Conservation (phyloP, 495 filamentous ascomycete species). For the Aspergillus sparsus region DNA sequence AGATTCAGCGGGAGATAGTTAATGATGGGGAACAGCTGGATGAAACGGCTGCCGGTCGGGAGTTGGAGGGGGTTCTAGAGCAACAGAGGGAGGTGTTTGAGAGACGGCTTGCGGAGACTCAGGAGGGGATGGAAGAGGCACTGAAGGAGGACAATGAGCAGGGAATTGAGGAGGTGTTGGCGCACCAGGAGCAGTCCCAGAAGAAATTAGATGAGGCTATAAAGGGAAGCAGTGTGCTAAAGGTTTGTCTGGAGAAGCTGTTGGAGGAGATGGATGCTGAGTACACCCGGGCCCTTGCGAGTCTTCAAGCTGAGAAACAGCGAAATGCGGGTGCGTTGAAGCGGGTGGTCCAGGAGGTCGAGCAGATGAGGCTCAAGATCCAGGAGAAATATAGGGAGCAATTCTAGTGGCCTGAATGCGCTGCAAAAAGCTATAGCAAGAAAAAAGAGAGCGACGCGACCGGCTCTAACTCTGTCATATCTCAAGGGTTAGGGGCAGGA, state of each 20-base stretch:
- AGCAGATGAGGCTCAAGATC: background rate
- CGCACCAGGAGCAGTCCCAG: background rate
- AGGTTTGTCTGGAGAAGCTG: background rate
- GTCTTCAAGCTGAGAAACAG: background rate
- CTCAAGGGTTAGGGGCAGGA: background rate
- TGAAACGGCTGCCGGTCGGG: background rate
- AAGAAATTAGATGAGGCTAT: background rate
- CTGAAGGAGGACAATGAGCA: background rate
- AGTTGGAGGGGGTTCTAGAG: background rate
- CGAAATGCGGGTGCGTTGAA: background rate
- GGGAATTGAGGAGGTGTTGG: background rate
- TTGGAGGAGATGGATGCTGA: background rate
- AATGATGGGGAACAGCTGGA: background rate
- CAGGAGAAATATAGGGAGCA: background rate
- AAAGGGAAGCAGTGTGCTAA: background rate
- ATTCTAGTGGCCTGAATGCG: background rate
- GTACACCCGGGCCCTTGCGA: background rate
- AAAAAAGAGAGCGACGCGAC: background rate
- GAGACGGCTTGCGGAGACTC: background rate
- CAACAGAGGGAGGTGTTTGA: background rate
- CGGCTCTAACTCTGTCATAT: background rate
- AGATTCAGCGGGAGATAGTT: background rate
- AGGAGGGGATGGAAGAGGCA: background rate
- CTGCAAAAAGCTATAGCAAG: background rate
- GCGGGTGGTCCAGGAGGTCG: background rate